These are phyloP conservation scores for Acidomyces sp. DNA, from an alignment of 495 filamentous ascomycete species.

Conservation along the genomic window DNA sequence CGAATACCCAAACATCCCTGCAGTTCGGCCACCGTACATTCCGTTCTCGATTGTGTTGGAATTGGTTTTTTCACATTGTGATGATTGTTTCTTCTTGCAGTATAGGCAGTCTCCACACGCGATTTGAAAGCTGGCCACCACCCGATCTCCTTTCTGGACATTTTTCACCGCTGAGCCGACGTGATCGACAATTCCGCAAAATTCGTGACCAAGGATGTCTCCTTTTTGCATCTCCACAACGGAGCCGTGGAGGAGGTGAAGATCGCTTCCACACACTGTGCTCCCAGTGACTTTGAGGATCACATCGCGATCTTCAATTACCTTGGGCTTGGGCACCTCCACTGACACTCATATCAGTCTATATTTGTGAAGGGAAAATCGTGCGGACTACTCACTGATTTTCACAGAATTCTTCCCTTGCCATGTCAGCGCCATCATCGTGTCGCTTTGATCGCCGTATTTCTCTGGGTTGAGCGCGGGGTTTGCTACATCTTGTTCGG, in stretches of 20 bases:
- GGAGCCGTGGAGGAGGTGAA: constrained; percentile 63
- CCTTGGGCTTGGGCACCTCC: constrained; percentile 52
- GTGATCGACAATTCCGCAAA: constrained; percentile 66
- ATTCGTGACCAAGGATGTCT: constrained; percentile 85
- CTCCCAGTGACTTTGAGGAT: constrained; percentile 74
- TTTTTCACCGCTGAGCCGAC: constrained; percentile 49
- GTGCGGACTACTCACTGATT: constrained; percentile 31
- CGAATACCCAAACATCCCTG: constrained; percentile 63
- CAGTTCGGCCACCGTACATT: constrained; percentile 51
- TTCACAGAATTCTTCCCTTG: constrained; percentile 55
- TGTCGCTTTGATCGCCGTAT: constrained; percentile 37
- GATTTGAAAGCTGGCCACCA: constrained; percentile 80
- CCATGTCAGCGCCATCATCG: constrained; percentile 63
- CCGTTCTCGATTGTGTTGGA: constrained; percentile 51
- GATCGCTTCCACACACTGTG: constrained; percentile 77
- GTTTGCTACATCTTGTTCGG: constrained; percentile 43
- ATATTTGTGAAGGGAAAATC: neutral
- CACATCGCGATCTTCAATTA: constrained; percentile 63
- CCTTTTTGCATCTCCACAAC: constrained; percentile 65
- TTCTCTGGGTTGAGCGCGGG: constrained; percentile 29
- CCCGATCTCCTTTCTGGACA: constrained; percentile 56
- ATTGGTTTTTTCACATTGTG: constrained; percentile 70
- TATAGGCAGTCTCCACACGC: constrained; percentile 63
- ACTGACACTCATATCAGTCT: constrained; percentile 22
- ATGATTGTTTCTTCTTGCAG: constrained; percentile 61